Evolutionary conservation across 2,329 filamentous ascomycete species (phyloP).

Genomic region (Arthrobotrys megalospora): DNA sequence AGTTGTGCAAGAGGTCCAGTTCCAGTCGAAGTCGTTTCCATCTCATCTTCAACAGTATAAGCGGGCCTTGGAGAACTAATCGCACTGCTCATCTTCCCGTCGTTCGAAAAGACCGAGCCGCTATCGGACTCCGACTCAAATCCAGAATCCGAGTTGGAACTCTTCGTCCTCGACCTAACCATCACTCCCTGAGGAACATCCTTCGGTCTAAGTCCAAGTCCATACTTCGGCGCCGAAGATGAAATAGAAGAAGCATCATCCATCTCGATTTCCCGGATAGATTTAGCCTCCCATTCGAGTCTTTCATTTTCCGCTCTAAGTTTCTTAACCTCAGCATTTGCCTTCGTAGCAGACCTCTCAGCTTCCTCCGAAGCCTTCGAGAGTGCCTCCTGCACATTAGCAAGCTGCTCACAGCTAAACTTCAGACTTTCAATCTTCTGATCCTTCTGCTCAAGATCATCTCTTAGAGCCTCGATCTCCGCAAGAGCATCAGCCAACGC

Average conservation of each 20-base stretch:
- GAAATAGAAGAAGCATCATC: slow-evolving; percentile 39
- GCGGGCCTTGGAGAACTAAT: slow-evolving; percentile 31
- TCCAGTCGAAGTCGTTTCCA: slow-evolving; percentile 5
- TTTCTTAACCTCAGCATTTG: slow-evolving; percentile 54
- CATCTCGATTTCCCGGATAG: slow-evolving; percentile 42
- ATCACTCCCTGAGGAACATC: slow-evolving; percentile 17
- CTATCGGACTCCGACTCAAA: slow-evolving; percentile 55
- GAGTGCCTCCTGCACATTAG: slow-evolving; percentile 53
- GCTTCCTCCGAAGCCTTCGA: slow-evolving; percentile 56
- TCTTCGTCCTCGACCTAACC: slow-evolving; percentile 43
- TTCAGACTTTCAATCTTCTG: slow-evolving; percentile 52
- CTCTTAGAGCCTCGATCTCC: slow-evolving; percentile 45
- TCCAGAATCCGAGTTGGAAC: slow-evolving; percentile 60
- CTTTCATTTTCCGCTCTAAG: slow-evolving; percentile 43
- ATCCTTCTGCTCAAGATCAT: slow-evolving; percentile 54
- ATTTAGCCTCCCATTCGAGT: slow-evolving; percentile 45
- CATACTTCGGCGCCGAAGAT: slow-evolving; percentile 38
- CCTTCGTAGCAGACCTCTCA: slow-evolving; percentile 38
- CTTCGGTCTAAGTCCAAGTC: slow-evolving; percentile 27
- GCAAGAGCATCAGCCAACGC: slow-evolving; percentile 45
- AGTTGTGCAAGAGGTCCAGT: slow-evolving; percentile 44
- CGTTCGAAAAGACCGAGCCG: slow-evolving; percentile 53
- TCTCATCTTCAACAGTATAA: slow-evolving; percentile 42
- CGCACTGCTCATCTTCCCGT: slow-evolving; percentile 18
- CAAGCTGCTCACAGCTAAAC: slow-evolving; percentile 54